A percentile compares a stretch with the other conserved stretches of the same genome.
phyloP scores from a whole-genome alignment of 2,329 filamentous ascomycete genomes.

The Xylaria arbuscula region DNA sequence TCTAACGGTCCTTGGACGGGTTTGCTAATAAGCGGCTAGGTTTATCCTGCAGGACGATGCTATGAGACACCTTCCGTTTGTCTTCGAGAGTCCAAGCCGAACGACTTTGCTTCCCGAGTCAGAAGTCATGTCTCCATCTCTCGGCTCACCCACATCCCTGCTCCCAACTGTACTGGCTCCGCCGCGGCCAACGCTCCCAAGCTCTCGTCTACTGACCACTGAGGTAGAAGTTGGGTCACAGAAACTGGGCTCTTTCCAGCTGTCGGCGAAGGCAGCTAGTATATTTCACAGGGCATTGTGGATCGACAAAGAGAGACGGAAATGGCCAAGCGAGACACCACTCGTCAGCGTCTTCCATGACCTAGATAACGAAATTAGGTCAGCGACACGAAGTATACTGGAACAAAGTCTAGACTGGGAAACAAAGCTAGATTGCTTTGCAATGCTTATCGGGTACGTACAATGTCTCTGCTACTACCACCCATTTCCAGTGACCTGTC shows the following conservation, averaged over 20 bases:
- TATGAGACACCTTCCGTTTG: slow-evolving; percentile 47
- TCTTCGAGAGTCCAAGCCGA: slow-evolving; percentile 48
- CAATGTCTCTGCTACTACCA: not conserved
- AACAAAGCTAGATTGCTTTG: slow-evolving; percentile 49
- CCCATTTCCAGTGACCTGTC: not conserved
- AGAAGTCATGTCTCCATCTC: slow-evolving; percentile 38
- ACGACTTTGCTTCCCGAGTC: slow-evolving; percentile 49
- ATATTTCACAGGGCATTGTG: slow-evolving; percentile 49
- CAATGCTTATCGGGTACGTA: slow-evolving; percentile 50
- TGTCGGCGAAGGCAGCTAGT: slow-evolving; percentile 49
- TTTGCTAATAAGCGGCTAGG: slow-evolving; percentile 40
- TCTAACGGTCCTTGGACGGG: not conserved
- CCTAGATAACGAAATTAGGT: slow-evolving; percentile 48
- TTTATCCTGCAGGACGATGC: slow-evolving; percentile 50
- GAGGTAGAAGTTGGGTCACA: slow-evolving; percentile 41
- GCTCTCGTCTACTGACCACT: slow-evolving; percentile 43
- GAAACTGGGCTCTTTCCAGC: slow-evolving; percentile 46
- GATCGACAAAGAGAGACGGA: slow-evolving; percentile 47
- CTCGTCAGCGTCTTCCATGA: slow-evolving; percentile 45
- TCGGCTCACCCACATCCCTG: slow-evolving; percentile 15
- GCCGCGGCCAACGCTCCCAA: slow-evolving; percentile 35
- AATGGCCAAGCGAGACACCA: slow-evolving; percentile 43
- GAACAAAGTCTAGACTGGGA: slow-evolving; percentile 48
- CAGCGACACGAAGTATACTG: slow-evolving; percentile 45
- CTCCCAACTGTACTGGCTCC: slow-evolving; percentile 21